These are phyloP conservation scores for Boletus rufocinnamomeus DNA, from an alignment of 768 basidiomycete genomes.

Conservation along the genomic window DNA sequence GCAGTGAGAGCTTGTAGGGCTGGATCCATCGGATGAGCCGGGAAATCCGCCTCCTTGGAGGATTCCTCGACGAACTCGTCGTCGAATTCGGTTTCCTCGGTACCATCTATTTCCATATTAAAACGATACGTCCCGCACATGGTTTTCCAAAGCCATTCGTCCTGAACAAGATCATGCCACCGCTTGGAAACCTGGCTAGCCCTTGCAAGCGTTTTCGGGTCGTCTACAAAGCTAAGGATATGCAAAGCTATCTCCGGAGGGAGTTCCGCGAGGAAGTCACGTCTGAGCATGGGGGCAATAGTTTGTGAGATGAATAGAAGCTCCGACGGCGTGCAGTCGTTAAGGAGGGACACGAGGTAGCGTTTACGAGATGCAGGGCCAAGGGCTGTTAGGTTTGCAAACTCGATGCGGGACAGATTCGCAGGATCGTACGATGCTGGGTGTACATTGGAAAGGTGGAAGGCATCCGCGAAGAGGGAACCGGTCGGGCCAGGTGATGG, in stretches of 20 bases:
- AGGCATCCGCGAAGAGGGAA: constrained; percentile 42
- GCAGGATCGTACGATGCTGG: constrained; percentile 25
- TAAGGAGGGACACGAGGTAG: constrained; percentile 52
- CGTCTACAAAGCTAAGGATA: constrained; percentile 75
- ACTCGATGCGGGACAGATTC: constrained; percentile 34
- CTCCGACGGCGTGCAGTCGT: constrained; percentile 58
- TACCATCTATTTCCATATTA: constrained; percentile 19
- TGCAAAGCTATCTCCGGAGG: constrained; percentile 75
- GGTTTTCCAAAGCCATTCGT: constrained; percentile 79
- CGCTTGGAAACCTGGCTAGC: constrained; percentile 67
- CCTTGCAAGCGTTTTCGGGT: constrained; percentile 68
- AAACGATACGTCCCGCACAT: constrained; percentile 68
- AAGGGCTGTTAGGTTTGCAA: constrained; percentile 34
- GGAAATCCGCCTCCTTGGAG: constrained; percentile 36
- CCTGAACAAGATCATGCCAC: constrained; percentile 70
- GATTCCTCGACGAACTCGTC: constrained; percentile 36
- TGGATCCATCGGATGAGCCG: constrained; percentile 41
- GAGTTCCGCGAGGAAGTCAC: constrained; percentile 57
- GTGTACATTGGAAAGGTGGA: constrained; percentile 22
- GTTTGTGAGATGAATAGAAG: constrained; percentile 65
- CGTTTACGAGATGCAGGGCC: constrained; percentile 48
- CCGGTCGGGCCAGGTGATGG: constrained; percentile 57
- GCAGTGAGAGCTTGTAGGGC: constrained; percentile 42
- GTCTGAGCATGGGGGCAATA: constrained; percentile 64
- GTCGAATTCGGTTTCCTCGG: constrained; percentile 29